phyloP scores from a whole-genome alignment of 2,329 filamentous ascomycete genomes.

The Neospermospora avenae region DNA sequence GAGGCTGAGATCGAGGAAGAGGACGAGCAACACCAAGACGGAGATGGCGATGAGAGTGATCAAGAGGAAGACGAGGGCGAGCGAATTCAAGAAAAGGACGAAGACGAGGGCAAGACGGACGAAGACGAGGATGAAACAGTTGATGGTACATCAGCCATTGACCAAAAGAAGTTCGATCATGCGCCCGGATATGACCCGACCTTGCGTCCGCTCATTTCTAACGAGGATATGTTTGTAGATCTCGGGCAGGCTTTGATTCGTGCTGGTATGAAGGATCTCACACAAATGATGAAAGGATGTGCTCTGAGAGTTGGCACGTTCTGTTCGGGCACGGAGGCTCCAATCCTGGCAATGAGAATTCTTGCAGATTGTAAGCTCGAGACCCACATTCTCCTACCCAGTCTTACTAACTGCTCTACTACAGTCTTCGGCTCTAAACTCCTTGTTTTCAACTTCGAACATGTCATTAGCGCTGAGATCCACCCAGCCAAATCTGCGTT shows the following conservation, averaged over 20 bases:
- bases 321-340: slow-evolving; percentile 2
- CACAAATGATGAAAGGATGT: not conserved
- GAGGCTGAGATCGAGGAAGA: not conserved
- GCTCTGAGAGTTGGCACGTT: slow-evolving; percentile 1
- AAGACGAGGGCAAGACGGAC: not conserved
- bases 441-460: slow-evolving; percentile 38
- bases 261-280: not conserved
- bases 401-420: not conserved
- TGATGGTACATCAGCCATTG: not conserved
- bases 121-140: not conserved
- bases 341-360: not conserved
- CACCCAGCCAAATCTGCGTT: slow-evolving; percentile 62
- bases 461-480: slow-evolving; percentile 62
- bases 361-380: not conserved
- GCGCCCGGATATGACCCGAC: not conserved
- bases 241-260: not conserved
- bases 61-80: not conserved
- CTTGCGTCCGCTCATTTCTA: not conserved
- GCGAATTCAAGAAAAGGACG: not conserved
- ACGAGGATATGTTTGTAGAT: not conserved
- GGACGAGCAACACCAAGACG: not conserved
- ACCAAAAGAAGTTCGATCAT: not conserved
- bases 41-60: not conserved
- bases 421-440: not conserved
- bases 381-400: not conserved